These are phyloP conservation scores for Sordariomycetes sp. DNA, from an alignment of 2,329 filamentous ascomycete genomes.

Conservation along the genomic window DNA sequence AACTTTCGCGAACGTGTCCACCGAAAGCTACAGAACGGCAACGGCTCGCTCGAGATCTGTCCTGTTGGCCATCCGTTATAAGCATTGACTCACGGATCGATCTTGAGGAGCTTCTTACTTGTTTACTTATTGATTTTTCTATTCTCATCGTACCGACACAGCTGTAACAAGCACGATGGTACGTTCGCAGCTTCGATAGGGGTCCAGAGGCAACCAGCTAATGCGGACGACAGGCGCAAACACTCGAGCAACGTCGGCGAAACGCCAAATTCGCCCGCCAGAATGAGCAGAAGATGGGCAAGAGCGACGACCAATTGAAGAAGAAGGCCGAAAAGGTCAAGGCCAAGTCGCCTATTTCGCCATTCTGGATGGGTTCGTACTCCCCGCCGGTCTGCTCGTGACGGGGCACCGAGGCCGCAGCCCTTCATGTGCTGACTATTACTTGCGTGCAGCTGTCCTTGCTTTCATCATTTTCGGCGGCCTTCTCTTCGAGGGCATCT, in stretches of 20 bases:
- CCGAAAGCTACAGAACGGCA: too few relatives aligned
- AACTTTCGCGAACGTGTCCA: too few relatives aligned
- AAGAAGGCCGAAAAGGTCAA: constrained; percentile 43
- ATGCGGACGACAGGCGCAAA: constrained; percentile 55
- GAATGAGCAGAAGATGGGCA: constrained; percentile 67
- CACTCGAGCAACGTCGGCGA: constrained; percentile 70
- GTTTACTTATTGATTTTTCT: too few relatives aligned
- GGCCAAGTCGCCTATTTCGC: constrained; percentile 56
- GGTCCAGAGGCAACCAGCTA: neutral
- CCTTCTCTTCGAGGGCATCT: constrained; percentile 47
- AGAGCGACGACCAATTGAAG: constrained; percentile 56
- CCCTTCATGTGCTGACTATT: neutral
- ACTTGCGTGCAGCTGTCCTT: constrained; percentile 26
- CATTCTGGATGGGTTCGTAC: constrained; percentile 53
- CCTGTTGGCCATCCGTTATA: too few relatives aligned
- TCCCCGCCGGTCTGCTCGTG: neutral
- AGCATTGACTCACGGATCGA: too few relatives aligned
- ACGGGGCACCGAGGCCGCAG: neutral
- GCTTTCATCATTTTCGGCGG: constrained; percentile 54
- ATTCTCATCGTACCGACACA: too few relatives aligned
- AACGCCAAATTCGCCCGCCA: constrained; percentile 71
- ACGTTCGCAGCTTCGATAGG: too few relatives aligned
- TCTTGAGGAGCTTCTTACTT: too few relatives aligned
- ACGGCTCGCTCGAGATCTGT: too few relatives aligned
- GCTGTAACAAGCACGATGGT: too few relatives aligned